phyloP scores from a whole-genome alignment of 2,329 filamentous ascomycete genomes.

The Nemania bipapillata region DNA sequence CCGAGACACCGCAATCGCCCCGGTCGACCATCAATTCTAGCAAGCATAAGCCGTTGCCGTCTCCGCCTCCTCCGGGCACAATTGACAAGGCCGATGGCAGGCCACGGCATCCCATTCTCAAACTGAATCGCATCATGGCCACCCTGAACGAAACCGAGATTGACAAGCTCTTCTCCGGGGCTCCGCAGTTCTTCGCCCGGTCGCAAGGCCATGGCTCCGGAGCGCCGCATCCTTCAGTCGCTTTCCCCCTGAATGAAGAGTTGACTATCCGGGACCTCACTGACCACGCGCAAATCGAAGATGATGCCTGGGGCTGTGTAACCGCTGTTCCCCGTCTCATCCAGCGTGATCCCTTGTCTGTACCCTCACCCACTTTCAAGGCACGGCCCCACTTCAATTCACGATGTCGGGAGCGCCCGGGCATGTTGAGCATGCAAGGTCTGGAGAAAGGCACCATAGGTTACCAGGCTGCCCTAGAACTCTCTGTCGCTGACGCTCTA shows the following conservation, averaged over 20 bases:
- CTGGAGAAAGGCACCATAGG: constrained; percentile 77
- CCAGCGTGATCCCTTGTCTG: constrained; percentile 58
- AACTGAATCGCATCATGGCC: constrained; percentile 68
- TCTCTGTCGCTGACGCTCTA: constrained; percentile 72
- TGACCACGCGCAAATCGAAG: constrained; percentile 72
- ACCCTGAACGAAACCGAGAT: constrained; percentile 69
- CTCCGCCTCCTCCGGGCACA: constrained; percentile 59
- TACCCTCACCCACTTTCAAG: constrained; percentile 57
- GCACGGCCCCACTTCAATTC: constrained; percentile 68
- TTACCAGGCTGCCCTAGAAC: constrained; percentile 73
- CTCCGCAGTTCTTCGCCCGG: constrained; percentile 75
- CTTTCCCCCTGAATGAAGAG: constrained; percentile 74
- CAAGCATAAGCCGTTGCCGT: constrained; percentile 70
- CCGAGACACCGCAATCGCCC: constrained; percentile 45
- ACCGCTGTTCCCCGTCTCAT: constrained; percentile 73
- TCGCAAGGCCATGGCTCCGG: constrained; percentile 69
- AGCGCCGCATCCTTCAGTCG: constrained; percentile 70
- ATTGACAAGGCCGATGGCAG: constrained; percentile 55
- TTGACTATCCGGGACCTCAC: constrained; percentile 70
- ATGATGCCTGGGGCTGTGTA: constrained; percentile 70
- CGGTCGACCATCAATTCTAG: constrained; percentile 61
- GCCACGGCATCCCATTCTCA: constrained; percentile 59
- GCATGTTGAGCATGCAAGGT: constrained; percentile 78
- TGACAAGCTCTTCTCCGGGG: constrained; percentile 78
- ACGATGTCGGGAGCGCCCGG: constrained; percentile 70